phyloP scores from a whole-genome alignment of 441 rosid genomes.

The Bruguiera hainesii region DNA sequence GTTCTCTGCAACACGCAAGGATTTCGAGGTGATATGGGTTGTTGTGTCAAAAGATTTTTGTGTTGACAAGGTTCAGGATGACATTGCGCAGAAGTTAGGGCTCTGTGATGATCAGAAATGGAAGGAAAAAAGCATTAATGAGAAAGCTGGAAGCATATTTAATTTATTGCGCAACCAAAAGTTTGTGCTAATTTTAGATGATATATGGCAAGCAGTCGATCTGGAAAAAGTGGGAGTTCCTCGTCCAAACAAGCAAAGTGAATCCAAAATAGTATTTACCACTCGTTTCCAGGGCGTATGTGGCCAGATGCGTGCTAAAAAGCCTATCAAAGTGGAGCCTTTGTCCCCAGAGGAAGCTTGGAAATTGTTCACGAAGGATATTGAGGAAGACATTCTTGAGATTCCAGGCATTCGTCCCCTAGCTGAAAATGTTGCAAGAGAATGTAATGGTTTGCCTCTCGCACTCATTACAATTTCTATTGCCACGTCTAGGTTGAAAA shows the following conservation, averaged over 20 bases:
- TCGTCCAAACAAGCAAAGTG: background rate
- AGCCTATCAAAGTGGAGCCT: constrained; percentile 26
- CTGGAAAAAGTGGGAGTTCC: constrained; percentile 27
- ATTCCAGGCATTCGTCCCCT: no score
- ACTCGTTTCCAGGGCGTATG: constrained; percentile 30
- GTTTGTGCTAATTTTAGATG: constrained; percentile 21
- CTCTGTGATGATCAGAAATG: constrained; percentile 20
- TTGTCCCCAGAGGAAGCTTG: constrained; percentile 4
- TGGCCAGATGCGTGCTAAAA: no score
- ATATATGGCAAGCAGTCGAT: constrained; percentile 25
- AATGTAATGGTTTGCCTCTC: no score
- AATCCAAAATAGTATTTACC: constrained; percentile 24
- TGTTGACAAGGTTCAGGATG: no score
- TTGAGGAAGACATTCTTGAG: no score
- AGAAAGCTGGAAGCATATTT: constrained; percentile 12
- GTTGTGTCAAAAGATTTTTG: no score
- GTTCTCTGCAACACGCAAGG: no score
- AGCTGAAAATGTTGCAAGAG: no score
- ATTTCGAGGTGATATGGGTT: no score
- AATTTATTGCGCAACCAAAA: background rate
- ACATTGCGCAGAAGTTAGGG: no score
- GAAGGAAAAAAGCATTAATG: constrained; percentile 17
- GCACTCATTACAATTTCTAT: constrained; percentile 29
- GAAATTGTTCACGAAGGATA: no score
- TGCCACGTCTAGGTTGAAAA: constrained; percentile 28